Conservation (phyloP, 176 grass and related monocot species). For the Rhynchospora breviuscula region DNA sequence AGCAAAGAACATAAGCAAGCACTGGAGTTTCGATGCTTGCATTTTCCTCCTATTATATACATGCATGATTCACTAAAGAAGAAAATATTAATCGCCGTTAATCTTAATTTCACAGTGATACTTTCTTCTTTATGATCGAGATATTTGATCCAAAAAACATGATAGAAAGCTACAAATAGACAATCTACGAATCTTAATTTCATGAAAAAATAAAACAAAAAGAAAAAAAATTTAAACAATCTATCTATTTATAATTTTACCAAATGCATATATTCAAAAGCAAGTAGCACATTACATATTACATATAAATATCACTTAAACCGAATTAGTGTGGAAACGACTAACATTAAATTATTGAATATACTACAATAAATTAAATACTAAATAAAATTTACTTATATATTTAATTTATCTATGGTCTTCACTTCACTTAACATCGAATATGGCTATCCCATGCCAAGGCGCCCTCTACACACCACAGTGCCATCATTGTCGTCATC, state of each 20-base stretch:
- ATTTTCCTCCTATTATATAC: too few relatives aligned
- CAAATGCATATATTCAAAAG: neutral
- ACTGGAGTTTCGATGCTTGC: too few relatives aligned
- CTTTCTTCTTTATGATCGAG: too few relatives aligned
- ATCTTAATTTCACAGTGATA: too few relatives aligned
- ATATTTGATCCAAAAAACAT: neutral
- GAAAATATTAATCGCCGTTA: too few relatives aligned
- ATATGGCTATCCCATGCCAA: conserved; percentile 17
- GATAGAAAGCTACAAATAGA: neutral
- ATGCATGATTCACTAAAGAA: too few relatives aligned
- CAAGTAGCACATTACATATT: neutral
- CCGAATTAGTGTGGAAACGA: too few relatives aligned
- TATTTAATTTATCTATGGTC: neutral
- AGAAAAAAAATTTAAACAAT: neutral
- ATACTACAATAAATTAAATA: neutral
- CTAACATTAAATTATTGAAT: too few relatives aligned
- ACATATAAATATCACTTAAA: neutral
- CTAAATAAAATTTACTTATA: neutral
- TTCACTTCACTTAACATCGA: neutral
- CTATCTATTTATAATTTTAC: neutral
- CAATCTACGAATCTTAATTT: neutral
- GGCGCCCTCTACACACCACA: neutral
- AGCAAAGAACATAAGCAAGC: too few relatives aligned
- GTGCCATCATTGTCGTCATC: neutral
- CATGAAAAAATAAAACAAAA: neutral